Conservation (phyloP, 129 eudicot genomes). For the Tagetes patula region DNA sequence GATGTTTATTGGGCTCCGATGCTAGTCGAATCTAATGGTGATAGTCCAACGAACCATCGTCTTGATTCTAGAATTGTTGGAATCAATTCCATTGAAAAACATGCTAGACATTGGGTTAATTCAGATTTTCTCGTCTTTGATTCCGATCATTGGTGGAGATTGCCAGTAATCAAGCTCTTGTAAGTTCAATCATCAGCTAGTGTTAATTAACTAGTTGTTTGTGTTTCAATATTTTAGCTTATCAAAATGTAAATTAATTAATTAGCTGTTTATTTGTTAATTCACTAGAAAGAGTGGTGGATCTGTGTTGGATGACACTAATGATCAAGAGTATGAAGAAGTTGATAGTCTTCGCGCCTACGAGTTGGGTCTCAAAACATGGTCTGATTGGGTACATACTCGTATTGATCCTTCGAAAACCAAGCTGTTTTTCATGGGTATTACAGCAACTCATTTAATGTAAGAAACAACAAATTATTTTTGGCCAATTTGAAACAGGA, state of each 20-base stretch:
- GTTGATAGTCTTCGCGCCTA: conserved; percentile 44
- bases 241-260: neutral
- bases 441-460: conserved; percentile 67
- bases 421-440: conserved; percentile 57
- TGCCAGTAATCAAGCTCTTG: conserved; percentile 42
- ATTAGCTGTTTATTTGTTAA: neutral
- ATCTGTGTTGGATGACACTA: conserved; percentile 42
- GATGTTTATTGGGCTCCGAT: conserved; percentile 76
- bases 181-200: conserved; percentile 29
- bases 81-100: conserved; percentile 51
- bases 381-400: conserved; percentile 65
- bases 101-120: conserved; percentile 54
- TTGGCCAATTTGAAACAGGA: too few relatives aligned
- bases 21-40: conserved; percentile 66
- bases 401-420: conserved; percentile 52
- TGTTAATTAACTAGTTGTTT: neutral
- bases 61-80: conserved; percentile 42
- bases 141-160: conserved; percentile 66
- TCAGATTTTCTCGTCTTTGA: conserved; percentile 57
- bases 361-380: conserved; percentile 58
- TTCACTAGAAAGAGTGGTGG: conserved; percentile 16
- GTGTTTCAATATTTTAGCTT: neutral
- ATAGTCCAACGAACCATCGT: conserved; percentile 48
- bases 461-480: conserved; percentile 17
- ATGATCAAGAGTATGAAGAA: conserved; percentile 41